phyloP scores from a whole-genome alignment of 2,329 filamentous ascomycete species.

The Fusarium duplospermum region DNA sequence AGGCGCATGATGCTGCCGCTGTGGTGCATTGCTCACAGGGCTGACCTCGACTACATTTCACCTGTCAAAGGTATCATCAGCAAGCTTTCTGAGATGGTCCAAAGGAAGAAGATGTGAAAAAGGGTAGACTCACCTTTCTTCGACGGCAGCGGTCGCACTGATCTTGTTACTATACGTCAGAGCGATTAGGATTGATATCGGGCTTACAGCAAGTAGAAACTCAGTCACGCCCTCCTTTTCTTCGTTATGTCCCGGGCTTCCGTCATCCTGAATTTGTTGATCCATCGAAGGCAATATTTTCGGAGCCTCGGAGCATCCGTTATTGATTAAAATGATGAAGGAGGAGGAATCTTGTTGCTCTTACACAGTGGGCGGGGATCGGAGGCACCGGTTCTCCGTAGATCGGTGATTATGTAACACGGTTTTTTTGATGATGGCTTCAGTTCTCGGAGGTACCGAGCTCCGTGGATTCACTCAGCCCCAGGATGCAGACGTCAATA shows the following conservation, averaged over 20 bases:
- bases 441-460: background rate
- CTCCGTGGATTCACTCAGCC: background rate
- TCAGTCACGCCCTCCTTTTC: background rate
- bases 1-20: constrained; percentile 9
- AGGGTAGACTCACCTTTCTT: background rate
- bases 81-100: background rate
- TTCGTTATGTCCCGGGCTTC: background rate
- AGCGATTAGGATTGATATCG: background rate
- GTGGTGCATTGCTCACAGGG: constrained; percentile 27
- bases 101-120: background rate
- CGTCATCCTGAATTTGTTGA: background rate
- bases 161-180: background rate
- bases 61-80: constrained; percentile 41
- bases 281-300: background rate
- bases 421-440: background rate
- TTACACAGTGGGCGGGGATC: background rate
- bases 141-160: background rate
- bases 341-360: background rate
- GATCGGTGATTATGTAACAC: background rate
- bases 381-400: background rate
- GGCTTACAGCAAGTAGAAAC: background rate
- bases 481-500: background rate
- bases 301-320: background rate
- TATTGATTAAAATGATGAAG: background rate
- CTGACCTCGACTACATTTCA: constrained; percentile 23